These are phyloP conservation scores for Eimeria tenella DNA, from an alignment of 169 alveolate species.

Conservation along the genomic window DNA sequence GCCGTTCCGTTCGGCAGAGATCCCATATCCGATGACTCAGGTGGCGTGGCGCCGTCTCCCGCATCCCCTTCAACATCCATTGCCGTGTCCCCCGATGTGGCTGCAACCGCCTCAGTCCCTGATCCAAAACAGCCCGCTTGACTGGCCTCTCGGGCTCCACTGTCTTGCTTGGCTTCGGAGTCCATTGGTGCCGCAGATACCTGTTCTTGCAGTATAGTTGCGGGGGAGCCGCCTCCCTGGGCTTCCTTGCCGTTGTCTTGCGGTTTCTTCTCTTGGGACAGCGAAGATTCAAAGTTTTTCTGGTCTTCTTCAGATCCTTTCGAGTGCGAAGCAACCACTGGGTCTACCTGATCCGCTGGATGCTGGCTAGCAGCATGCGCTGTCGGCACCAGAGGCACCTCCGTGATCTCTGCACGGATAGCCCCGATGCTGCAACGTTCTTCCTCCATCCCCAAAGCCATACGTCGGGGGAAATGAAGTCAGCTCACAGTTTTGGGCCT, in stretches of 20 bases:
- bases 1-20: neutral
- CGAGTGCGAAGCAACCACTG: neutral
- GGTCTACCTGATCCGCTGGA: conserved; percentile 52
- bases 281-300: neutral
- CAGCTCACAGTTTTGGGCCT: neutral
- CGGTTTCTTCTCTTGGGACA: neutral
- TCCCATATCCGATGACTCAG: conserved; percentile 31
- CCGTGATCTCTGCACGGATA: conserved; percentile 53
- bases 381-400: conserved; percentile 8
- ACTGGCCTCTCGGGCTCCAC: neutral
- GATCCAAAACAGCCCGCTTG: neutral
- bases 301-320: conserved; percentile 24
- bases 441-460: conserved; percentile 56
- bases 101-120: conserved; percentile 23
- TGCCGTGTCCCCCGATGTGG: neutral
- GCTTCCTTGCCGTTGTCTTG: neutral
- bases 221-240: neutral
- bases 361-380: conserved; percentile 72
- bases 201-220: neutral
- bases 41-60: conserved; percentile 2
- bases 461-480: neutral
- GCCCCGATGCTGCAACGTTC: conserved; percentile 41
- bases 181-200: neutral
- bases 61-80: conserved; percentile 38
- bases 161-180: conserved; percentile 1